Base-by-base conservation (phyloP, 345 rosid genomes). In the Ceriops decandra region DNA sequence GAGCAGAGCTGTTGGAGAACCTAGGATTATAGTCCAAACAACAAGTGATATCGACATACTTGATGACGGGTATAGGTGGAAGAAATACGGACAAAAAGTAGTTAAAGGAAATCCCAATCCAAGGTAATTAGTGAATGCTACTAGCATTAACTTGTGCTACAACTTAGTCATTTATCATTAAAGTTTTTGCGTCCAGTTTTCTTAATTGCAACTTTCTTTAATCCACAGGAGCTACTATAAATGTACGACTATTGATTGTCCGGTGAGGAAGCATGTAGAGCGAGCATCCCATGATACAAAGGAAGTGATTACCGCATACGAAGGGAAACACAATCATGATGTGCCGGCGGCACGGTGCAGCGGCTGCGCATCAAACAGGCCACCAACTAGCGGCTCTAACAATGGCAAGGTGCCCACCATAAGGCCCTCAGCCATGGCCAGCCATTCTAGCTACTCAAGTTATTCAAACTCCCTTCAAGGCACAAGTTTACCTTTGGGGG, bases 371-470 rank as follows among this genome's bases (percentile, higher is more conserved):
- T 24, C 81, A 66, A 85, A 82, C 63, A 83, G 85, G 68, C 79
- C 65, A 22, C 86, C 74, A 30, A 38, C 73, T 1, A 76, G 30
- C 17, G 15, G 56, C 21, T 33, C 15, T 64, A 42, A 16, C 11
- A 19, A n/a, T 52, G 46, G 15, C 62, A 52, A 6, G 27, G 57
- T 65, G 32, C 58, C 93, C 0, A 69, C 92, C 4, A 77, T 87
- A 26, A 87, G 93, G 84, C 96, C 96, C 61, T 74, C 87, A 26
- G 90, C 79, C 49, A 70, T 82, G 21, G 35, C 88, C 24, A 79
- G 74, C 71, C 85, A 79, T 72, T 62, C 87, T 8, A 72, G 49
- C 65, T 57, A 31, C 66, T 35, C 66, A 63, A 60, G 30, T 35
- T 76, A 57, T 42, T 64, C 81, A 1, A 76, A 63, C 67, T 68